Base-by-base conservation (phyloP, 352 stramenopile genomes). In the Phytophthora fragariaefolia region DNA sequence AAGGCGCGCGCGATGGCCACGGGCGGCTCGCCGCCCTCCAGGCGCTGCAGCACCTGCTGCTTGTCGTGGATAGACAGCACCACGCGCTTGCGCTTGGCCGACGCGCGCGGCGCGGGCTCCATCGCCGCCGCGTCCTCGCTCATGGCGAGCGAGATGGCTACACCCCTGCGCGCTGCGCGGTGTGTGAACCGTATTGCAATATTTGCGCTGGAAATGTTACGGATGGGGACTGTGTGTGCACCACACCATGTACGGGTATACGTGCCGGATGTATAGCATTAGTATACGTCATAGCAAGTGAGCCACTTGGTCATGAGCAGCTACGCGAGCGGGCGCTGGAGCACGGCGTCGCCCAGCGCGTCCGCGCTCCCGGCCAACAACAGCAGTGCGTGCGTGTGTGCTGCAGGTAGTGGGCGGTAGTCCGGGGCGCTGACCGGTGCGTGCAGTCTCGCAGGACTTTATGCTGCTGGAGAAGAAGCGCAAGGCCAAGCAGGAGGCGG, bases 41-140 rank as follows among this genome's bases (percentile, higher is more conserved):
- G 72, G 7, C 83, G 87, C 67, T 89, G 74, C 15, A 95, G 73
- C 45, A 93, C 87, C 60, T 92, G 82, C 67, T 95, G 87, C 66
- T 95, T 95, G 50, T 95, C 83, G 60, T 91, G 79, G 50, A 95
- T 89, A 28, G 84, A 92, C 22, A 95, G 71, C 54, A 95, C 87
- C 49, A 95, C 83, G 48, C 87, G 87, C 72, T 95, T 95, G 65
- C 86, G 82, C 58, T 95, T 94, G 22, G 12, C 7, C 20, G 36
- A 46, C 36, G 28, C 40, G 17, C 40, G 40, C 40, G 40, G n/a
- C 40, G 40, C 13, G 12, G 34, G 6, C 13, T 42, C 34, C 34
- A n/a, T 15, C 13, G 34, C 34, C 13, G 17, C n/a, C n/a, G n/a
- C n/a, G n/a, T n/a, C 34, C 4, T 5, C 18, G 15, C 34, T 20